Base-by-base conservation (phyloP, 2,329 filamentous ascomycete species). In the Fusarium sp. region DNA sequence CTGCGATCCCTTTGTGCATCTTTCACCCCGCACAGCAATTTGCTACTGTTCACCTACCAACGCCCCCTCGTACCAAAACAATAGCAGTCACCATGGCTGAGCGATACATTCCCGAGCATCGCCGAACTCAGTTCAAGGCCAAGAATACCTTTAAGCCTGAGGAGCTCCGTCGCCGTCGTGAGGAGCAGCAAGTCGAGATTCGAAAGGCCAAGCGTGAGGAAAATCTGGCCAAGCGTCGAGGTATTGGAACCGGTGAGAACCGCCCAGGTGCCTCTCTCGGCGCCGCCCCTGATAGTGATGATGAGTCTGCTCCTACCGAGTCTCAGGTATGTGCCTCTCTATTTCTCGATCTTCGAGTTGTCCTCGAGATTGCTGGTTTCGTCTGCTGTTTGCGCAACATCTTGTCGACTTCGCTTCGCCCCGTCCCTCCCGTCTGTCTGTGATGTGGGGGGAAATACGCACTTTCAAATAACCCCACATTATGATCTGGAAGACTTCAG, bases 61-160 rank as follows among this genome's bases (percentile, higher is more conserved):
- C 73, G 63, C 60, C 69, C 64, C 57, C 64, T 67, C 64, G 57
- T 59, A 72, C 58, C 70, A 73, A 64, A 69, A 69, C 64, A 73
- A 73, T 75, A 80, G 62, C 80, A 80, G 81, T 81, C 83, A 91
- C 78, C 85, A 99, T 99, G 96, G 93, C 96, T 83, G 96, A 99
- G 84, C 93, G 96, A 80, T 99, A 98, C 87, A 99, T 99, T 80
- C 96, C 96, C 83, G 96, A 99, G 87, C 96, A 99, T 88, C 94
- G 96, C 83, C 95, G 96, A 81, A 98, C 94, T 75, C 95, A 97
- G 87, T 99, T 97, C 91, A 99, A 99, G 92, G 96, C 96, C 60
- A 98, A 98, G 90, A 95, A 93, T 85, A 94, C 94, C 80, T 98
- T 99, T 89, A 98, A 98, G 90, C 95, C 95, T 78, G 96, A 99